Base-by-base conservation (phyloP, 768 basidiomycete genomes). In the Tubosaeta brunneosetosa region DNA sequence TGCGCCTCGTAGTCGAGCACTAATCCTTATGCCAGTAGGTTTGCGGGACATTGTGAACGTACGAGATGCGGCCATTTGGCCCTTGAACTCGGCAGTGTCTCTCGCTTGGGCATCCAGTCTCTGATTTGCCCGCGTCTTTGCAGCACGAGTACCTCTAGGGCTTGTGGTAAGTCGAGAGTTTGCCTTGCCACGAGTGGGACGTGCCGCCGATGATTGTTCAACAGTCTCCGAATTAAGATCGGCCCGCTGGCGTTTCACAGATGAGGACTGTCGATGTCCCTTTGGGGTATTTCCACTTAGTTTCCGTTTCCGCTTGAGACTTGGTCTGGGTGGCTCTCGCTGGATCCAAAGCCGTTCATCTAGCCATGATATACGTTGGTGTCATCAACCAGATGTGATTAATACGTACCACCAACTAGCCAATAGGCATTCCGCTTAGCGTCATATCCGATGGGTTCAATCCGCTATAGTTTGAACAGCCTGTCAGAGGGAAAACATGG, bases 301-400 rank as follows among this genome's bases (percentile, higher is more conserved):
- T 50, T 74, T 73, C 50, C 78, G 71, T 41, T 74, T 75, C 47
- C 72, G 67, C 50, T 81, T 79, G 34, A 71, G 56, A 13, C 55
- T 65, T 44, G 74, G 73, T 61, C 75, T 81, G 2, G 81, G 84
- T 11, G 74, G 77, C 29, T 74, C 71, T n/a, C 88, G 85, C 64
- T 93, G 91, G 41, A 91, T 81, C 91, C 91, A 94, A 22, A 94
- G 74, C 22, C 91, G 85, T 62, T 91, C 85, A 50, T 81, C 89
- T 90, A 51, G 42, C 34, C n/a, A 43, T 16, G 10, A 26, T 43
- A 32, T 56, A 48, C 50, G 50, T 48, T 27, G 49, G 31, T 22
- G 36, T 44, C 13, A 45, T 31, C 6, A 6, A 19, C 27, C 33
- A 25, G 47, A 41, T 19, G 46, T 13, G 26, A 32, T 8, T 17